Conservation (phyloP, 805 yeast species). For the Kluyveromyces dobzhanskii region DNA sequence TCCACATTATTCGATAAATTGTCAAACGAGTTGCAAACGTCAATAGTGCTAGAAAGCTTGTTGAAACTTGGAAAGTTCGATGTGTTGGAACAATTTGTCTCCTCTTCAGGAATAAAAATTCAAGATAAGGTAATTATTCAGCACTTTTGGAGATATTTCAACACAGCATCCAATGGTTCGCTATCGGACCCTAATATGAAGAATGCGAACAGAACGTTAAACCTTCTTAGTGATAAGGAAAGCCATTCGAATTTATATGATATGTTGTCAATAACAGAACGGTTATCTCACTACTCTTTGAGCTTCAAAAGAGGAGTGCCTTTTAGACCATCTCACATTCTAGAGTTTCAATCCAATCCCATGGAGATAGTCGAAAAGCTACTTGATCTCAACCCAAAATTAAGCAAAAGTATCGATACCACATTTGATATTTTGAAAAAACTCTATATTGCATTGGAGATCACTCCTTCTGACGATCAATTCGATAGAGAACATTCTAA, state of each 20-base stretch:
- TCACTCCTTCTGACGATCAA: constrained; percentile 8
- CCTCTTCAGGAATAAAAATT: constrained; percentile 6
- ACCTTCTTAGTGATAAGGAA: constrained; percentile 13
- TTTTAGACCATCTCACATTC: constrained; percentile 33
- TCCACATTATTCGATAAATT: constrained; percentile 14
- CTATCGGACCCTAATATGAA: constrained; percentile 32
- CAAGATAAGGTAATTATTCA: constrained; percentile 18
- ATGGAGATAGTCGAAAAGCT: constrained; percentile 33
- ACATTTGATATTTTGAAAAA: constrained; percentile 35
- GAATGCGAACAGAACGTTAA: constrained; percentile 27
- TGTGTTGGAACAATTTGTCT: constrained; percentile 14
- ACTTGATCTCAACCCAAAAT: constrained; percentile 45
- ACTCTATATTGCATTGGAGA: constrained; percentile 34
- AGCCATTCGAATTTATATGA: constrained; percentile 12
- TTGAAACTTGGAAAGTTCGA: constrained; percentile 25
- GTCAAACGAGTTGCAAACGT: constrained; percentile 8
- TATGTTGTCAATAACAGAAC: constrained; percentile 24
- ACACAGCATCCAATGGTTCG: constrained; percentile 36
- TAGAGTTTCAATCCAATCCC: constrained; percentile 27
- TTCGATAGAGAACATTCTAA: constrained; percentile 12
- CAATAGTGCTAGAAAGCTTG: constrained; percentile 21
- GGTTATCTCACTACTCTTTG: constrained; percentile 24
- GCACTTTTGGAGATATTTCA: constrained; percentile 36
- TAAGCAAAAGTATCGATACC: constrained; percentile 39
- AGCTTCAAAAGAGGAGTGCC: constrained; percentile 29